phyloP scores from a whole-genome alignment of 371 early-diverging fungal genomes.

The Syncephalastrum monosporum region DNA sequence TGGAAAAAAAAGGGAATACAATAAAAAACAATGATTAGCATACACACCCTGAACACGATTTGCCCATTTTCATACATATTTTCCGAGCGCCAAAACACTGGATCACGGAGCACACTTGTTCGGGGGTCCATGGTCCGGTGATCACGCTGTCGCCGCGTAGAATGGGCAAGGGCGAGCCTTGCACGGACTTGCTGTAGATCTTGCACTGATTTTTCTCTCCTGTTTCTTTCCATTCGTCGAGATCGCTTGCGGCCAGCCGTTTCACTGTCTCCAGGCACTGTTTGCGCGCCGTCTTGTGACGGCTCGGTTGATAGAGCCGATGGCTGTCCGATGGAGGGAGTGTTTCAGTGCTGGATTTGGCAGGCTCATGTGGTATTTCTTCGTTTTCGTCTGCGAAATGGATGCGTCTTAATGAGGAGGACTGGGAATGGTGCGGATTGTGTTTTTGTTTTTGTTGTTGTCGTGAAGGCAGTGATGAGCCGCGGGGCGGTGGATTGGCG shows the following conservation, averaged over 20 bases:
- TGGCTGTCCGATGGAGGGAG: slow-evolving; percentile 5
- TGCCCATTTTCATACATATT: slow-evolving; percentile 25
- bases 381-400: slow-evolving; percentile 17
- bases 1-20: too few species aligned
- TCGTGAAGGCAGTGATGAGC: slow-evolving; percentile 15
- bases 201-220: slow-evolving; percentile 42
- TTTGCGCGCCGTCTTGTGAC: slow-evolving; percentile 34
- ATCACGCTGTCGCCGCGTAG: slow-evolving; percentile 51
- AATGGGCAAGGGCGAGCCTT: slow-evolving; percentile 47
- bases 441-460: slow-evolving; percentile 6
- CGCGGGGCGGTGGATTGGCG: slow-evolving; percentile 18
- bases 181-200: slow-evolving; percentile 43
- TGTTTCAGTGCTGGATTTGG: too few species aligned
- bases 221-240: slow-evolving; percentile 47
- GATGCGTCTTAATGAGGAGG: slow-evolving; percentile 16
- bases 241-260: slow-evolving; percentile 29
- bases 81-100: slow-evolving; percentile 49
- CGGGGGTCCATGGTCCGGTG: slow-evolving; percentile 48
- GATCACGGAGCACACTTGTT: slow-evolving; percentile 52
- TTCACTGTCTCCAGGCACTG: slow-evolving; percentile 43
- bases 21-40: not conserved
- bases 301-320: slow-evolving; percentile 35
- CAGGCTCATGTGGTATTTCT: not conserved
- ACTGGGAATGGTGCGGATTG: slow-evolving; percentile 2
- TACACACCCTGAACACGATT: too few species aligned